Conservation (phyloP, 768 basidiomycete species). For the Tubosaeta sp. region DNA sequence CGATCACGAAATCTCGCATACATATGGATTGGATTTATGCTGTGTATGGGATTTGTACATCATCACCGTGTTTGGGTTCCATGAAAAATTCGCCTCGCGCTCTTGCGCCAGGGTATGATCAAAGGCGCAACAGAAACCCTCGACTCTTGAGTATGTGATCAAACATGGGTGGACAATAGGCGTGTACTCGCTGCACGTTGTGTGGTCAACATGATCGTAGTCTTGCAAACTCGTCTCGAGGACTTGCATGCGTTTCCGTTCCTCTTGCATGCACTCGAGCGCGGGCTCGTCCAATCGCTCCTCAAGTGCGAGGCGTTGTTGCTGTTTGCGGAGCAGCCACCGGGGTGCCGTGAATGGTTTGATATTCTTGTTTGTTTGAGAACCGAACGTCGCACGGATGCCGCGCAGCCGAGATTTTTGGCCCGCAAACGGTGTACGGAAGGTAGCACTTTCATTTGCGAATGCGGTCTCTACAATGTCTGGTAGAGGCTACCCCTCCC, state of each 20-base stretch:
- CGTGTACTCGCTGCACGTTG: constrained; percentile 20
- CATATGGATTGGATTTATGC: constrained; percentile 13
- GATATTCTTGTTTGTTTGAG: neutral
- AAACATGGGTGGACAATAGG: constrained; percentile 9
- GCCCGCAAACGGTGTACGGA: too few species aligned
- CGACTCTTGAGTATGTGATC: neutral
- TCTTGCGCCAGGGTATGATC: constrained; percentile 24
- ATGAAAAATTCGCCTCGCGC: constrained; percentile 13
- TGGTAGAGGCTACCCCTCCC: too few species aligned
- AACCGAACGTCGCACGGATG: too few species aligned
- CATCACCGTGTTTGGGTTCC: constrained; percentile 19
- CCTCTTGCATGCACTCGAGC: constrained; percentile 22
- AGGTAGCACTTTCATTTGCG: too few species aligned
- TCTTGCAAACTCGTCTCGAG: constrained; percentile 19
- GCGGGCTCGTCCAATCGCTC: constrained; percentile 18
- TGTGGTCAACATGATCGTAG: constrained; percentile 14
- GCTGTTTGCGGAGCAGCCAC: constrained; percentile 11
- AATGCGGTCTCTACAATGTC: too few species aligned
- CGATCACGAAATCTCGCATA: constrained; percentile 20
- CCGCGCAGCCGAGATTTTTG: too few species aligned
- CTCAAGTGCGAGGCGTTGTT: constrained; percentile 23
- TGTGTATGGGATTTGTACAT: constrained; percentile 31
- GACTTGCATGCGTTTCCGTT: constrained; percentile 26
- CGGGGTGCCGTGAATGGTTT: constrained; percentile 1
- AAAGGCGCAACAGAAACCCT: constrained; percentile 22